Evolutionary conservation across 2,329 filamentous ascomycete species (phyloP).

Genomic region (Beauveria australis): DNA sequence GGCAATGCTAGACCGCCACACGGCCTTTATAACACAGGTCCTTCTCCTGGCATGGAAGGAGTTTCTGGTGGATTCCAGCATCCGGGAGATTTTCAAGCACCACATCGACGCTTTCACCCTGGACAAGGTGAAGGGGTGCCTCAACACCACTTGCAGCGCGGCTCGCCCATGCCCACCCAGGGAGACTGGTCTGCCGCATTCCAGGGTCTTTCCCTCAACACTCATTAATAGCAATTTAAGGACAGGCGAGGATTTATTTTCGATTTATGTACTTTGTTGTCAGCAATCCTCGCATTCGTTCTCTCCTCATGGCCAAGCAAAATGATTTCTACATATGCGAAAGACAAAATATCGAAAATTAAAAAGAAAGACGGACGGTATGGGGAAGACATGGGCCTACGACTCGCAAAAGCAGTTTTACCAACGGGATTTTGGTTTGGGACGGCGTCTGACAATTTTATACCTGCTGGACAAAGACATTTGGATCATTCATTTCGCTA

Average conservation of each 20-base stretch:
- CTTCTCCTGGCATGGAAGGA: constrained; percentile 22
- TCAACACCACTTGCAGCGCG: constrained; percentile 27
- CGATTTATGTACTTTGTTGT: constrained; percentile 5
- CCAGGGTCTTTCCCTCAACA: constrained; percentile 65
- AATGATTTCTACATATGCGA: constrained; percentile 3
- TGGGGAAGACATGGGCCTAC: constrained; percentile 5
- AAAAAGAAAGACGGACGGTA: constrained; percentile 3
- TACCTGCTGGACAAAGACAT: constrained; percentile 10
- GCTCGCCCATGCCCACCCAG: constrained; percentile 34
- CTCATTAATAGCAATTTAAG: constrained; percentile 32
- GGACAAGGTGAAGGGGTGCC: constrained; percentile 29
- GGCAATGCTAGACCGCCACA: constrained; percentile 22
- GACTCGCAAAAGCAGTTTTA: constrained; percentile 12
- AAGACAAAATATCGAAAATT: constrained; percentile 6
- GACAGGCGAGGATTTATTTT: background rate
- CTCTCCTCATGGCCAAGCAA: constrained; percentile 1
- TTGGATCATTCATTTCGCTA: constrained; percentile 13
- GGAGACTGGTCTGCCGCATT: constrained; percentile 57
- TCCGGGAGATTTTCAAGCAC: constrained; percentile 35
- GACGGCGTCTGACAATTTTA: constrained; percentile 10
- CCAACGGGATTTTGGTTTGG: constrained; percentile 6
- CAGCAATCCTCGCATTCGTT: background rate
- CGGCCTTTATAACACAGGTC: constrained; percentile 21
- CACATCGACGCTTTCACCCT: constrained; percentile 39
- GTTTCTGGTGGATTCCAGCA: constrained; percentile 27